Conservation (phyloP, 768 basidiomycete species). For the Leucosporidium creatinivorum region DNA sequence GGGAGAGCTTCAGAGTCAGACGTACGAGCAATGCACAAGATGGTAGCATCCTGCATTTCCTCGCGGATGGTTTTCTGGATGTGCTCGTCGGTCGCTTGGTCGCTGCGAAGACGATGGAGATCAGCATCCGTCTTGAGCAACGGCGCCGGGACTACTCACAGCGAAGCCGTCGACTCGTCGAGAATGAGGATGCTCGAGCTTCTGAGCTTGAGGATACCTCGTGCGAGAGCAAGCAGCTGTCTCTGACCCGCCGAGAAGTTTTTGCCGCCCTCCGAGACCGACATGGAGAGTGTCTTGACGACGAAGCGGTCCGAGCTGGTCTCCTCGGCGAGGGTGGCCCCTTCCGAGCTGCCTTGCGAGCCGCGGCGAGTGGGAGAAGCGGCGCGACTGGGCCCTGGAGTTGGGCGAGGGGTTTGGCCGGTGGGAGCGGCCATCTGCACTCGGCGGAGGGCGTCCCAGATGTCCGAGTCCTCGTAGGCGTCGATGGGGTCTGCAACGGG, state of each 20-base stretch:
- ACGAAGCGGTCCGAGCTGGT: slow-evolving; percentile 8
- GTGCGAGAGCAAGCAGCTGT: slow-evolving; percentile 38
- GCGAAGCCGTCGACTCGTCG: slow-evolving; percentile 38
- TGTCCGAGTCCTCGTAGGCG: slow-evolving; percentile 31
- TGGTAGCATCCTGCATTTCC: slow-evolving; percentile 62
- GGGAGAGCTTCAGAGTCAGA: not conserved
- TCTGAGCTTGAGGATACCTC: slow-evolving; percentile 33
- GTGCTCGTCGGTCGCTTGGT: slow-evolving; percentile 38
- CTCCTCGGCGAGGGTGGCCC: slow-evolving; percentile 15
- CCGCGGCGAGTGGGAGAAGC: slow-evolving; percentile 3
- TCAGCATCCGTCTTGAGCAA: not conserved
- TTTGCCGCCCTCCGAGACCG: slow-evolving; percentile 34
- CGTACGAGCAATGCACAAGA: slow-evolving; percentile 77
- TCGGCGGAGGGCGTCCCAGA: slow-evolving; percentile 37
- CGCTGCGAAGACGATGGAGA: not conserved
- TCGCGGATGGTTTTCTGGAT: slow-evolving; percentile 68
- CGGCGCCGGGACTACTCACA: not conserved
- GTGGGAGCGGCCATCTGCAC: slow-evolving; percentile 34
- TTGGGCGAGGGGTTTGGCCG: slow-evolving; percentile 8
- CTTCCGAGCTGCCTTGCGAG: not conserved
- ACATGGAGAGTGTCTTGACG: slow-evolving; percentile 31
- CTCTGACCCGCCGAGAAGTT: slow-evolving; percentile 38
- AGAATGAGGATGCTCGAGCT: slow-evolving; percentile 36
- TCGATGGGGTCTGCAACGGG: slow-evolving; percentile 40
- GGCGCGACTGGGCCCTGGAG: slow-evolving; percentile 6